A percentile compares a stretch with the other conserved stretches of the same genome.
These are phyloP conservation scores for Mycena metata DNA, from an alignment of 768 basidiomycete species.

Conservation along the genomic window DNA sequence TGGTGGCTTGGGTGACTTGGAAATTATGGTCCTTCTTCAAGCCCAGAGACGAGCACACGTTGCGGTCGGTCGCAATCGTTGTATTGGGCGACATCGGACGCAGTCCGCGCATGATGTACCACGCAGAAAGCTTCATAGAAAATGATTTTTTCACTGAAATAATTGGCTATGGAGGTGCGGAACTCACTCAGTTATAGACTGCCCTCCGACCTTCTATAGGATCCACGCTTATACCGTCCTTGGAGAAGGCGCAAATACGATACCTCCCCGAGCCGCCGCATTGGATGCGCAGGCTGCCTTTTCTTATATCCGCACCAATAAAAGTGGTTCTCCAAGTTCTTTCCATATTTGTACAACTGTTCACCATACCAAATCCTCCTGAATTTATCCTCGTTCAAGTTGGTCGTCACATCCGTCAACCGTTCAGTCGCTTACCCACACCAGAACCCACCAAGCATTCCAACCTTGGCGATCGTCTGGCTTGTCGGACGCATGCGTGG, in stretches of 20 bases:
- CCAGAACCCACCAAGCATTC: slow-evolving; percentile 97
- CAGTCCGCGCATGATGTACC: slow-evolving; percentile 99
- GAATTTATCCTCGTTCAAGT: slow-evolving; percentile 94
- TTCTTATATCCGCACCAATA: slow-evolving; percentile 81
- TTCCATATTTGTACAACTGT: slow-evolving; percentile 72
- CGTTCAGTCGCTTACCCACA: not conserved
- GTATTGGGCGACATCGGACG: slow-evolving; percentile 97
- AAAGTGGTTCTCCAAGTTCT: slow-evolving; percentile 82
- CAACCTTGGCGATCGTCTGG: slow-evolving; percentile 90
- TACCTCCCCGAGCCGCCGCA: slow-evolving; percentile 77
- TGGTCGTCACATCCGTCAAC: slow-evolving; percentile 40
- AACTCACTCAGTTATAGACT: not conserved
- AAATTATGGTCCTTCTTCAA: slow-evolving; percentile 49
- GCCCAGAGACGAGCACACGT: slow-evolving; percentile 54
- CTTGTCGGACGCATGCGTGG: slow-evolving; percentile 75
- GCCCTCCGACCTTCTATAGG: slow-evolving; percentile 58
- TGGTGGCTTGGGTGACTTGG: slow-evolving; percentile 49
- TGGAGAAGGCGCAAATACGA: slow-evolving; percentile 74
- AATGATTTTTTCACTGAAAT: slow-evolving; percentile 83
- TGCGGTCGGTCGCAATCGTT: slow-evolving; percentile 86
- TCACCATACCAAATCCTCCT: slow-evolving; percentile 74
- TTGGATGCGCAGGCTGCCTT: slow-evolving; percentile 68
- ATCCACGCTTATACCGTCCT: slow-evolving; percentile 80
- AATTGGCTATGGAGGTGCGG: slow-evolving; percentile 87
- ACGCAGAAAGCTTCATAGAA: slow-evolving; percentile 91